Base-by-base conservation (phyloP, 169 alveolate species). In the Eimeria maxima region DNA sequence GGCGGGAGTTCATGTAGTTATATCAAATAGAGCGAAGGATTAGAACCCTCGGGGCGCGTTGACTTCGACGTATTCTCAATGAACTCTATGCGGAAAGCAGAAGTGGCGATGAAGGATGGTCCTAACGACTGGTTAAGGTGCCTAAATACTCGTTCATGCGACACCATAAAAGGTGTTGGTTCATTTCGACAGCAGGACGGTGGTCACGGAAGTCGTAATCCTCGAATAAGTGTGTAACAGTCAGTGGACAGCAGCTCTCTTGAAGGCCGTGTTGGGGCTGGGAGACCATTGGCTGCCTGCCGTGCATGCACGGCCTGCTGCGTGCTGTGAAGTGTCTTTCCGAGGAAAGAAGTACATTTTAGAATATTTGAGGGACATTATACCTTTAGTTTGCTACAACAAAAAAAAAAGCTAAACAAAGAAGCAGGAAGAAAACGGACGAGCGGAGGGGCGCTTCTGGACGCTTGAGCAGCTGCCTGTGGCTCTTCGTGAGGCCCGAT, bases 61-160 rank as follows among this genome's bases (percentile, higher is more conserved):
- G 83, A 4, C 83, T 27, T 8, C 53, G 24, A 33, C 83, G 55
- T 73, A 73, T 27, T 69, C 95, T 89, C 96, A 94, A 97, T 97
- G 96, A 97, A 97, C 96, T 97, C 98, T 97, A 97, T 97, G 99
- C 97, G 98, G 99, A 98, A 97, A 98, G 98, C 98, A 97, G 99
- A 98, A 97, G 98, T 98, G 99, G 99, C 99, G 98, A 97, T 97
- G 99, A 97, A 98, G 99, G 99, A 95, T 98, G 98, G 95, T 92
- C 99, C 99, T 97, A 98, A 97, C 98, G 98, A 97, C 96, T 97
- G 98, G 98, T 97, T 98, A 98, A 97, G 98, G 99, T 97, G 99
- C 98, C 98, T 89, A 97, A 98, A 97, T 98, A 96, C 97, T 97
- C 98, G 98, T 98, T 96, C 98, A 98, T 98, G 97, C 98, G 99